Conservation (phyloP, 257 asterid species). For the Nicotiana tomentosiformis region DNA sequence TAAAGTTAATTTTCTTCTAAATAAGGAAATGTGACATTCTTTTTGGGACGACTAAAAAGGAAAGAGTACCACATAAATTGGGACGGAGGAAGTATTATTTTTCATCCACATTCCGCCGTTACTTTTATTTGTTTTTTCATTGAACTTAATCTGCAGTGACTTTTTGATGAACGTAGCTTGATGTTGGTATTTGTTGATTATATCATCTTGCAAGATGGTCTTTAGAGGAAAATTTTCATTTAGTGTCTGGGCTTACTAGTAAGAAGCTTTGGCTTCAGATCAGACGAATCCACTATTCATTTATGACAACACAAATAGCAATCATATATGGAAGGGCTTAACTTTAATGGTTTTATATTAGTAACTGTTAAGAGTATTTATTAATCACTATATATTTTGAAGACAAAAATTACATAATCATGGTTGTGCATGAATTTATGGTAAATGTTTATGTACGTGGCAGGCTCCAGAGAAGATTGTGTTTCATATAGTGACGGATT, state of each 20-base stretch:
- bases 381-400: background rate
- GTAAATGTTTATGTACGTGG: background rate
- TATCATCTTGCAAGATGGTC: background rate
- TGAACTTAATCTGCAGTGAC: background rate
- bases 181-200: background rate
- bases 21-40: too few relatives aligned
- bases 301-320: background rate
- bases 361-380: background rate
- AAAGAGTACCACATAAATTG: background rate
- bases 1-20: too few relatives aligned
- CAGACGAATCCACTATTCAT: background rate
- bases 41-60: too few relatives aligned
- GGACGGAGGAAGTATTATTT: background rate
- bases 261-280: background rate
- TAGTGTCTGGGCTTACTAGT: background rate
- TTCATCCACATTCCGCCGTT: background rate
- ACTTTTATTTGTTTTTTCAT: background rate
- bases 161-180: background rate
- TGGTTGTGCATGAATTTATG: background rate
- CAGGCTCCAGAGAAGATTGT: constrained; percentile 56
- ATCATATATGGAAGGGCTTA: background rate
- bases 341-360: background rate
- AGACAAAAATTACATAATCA: background rate
- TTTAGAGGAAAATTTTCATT: background rate
- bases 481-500: constrained; percentile 49